Conservation (phyloP, 441 rosid genomes). For the Metrosideros polymorpha region DNA sequence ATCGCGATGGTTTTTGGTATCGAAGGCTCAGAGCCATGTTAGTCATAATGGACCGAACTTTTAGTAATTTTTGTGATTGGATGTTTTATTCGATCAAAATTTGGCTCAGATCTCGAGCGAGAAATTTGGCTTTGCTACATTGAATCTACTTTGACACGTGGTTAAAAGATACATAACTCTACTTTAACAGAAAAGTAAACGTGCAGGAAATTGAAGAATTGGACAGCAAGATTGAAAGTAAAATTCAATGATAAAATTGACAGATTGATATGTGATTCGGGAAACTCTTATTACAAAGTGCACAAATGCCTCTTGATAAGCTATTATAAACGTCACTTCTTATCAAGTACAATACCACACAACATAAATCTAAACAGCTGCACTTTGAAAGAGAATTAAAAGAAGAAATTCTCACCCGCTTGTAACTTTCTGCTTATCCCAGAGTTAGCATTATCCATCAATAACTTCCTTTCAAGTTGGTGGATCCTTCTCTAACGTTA, state of each 20-base stretch:
- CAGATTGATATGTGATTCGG: not conserved
- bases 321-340: not conserved
- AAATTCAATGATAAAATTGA: not conserved
- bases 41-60: not conserved
- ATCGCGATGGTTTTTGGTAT: not conserved
- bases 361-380: not conserved
- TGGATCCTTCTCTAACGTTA: not conserved
- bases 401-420: not conserved
- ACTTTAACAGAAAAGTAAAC: not conserved
- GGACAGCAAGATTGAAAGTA: not conserved
- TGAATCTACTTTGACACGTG: not conserved
- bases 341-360: not conserved
- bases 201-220: not conserved
- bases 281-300: not conserved
- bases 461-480: not conserved
- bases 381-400: not conserved
- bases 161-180: too few species aligned
- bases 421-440: not conserved
- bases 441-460: not conserved
- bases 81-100: not conserved
- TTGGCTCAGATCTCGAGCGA: accelerated
- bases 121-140: not conserved
- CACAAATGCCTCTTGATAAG: not conserved
- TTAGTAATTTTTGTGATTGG: not conserved
- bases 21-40: not conserved